These are phyloP conservation scores for Apium graveolens DNA, from an alignment of 129 eudicot genomes.

Conservation along the genomic window DNA sequence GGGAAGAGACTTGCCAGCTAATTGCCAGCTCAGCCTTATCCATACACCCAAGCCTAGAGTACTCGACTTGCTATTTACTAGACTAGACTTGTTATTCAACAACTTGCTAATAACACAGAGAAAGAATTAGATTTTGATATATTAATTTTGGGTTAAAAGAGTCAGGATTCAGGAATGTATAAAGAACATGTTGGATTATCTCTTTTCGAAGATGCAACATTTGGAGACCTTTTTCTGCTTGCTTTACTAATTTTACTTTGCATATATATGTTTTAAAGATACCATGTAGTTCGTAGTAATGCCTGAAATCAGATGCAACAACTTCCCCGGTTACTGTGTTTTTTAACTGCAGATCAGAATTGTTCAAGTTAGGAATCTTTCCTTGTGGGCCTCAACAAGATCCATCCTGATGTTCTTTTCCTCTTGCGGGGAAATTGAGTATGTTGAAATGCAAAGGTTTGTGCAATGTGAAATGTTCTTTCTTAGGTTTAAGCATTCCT, in stretches of 20 bases:
- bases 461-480: background rate
- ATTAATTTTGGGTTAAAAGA: too few relatives aligned
- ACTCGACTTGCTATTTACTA: too few relatives aligned
- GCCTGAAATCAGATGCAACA: background rate
- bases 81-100: too few relatives aligned
- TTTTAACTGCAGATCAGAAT: slow-evolving; percentile 44
- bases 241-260: background rate
- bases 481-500: background rate
- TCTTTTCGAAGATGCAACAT: too few relatives aligned
- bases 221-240: background rate
- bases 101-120: background rate
- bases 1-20: too few relatives aligned
- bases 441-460: slow-evolving; percentile 75
- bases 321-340: background rate
- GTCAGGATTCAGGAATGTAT: too few relatives aligned
- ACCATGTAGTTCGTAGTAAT: too few relatives aligned
- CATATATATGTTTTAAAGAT: too few relatives aligned
- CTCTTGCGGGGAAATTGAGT: slow-evolving; percentile 79
- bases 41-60: too few relatives aligned
- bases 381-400: slow-evolving; percentile 66
- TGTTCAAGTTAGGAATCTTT: slow-evolving; percentile 80
- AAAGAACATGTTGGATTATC: too few relatives aligned
- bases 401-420: slow-evolving; percentile 77
- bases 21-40: too few relatives aligned
- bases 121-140: too few relatives aligned